These are phyloP conservation scores for Claviceps sp. DNA, from an alignment of 2,329 filamentous ascomycete species.

Conservation along the genomic window DNA sequence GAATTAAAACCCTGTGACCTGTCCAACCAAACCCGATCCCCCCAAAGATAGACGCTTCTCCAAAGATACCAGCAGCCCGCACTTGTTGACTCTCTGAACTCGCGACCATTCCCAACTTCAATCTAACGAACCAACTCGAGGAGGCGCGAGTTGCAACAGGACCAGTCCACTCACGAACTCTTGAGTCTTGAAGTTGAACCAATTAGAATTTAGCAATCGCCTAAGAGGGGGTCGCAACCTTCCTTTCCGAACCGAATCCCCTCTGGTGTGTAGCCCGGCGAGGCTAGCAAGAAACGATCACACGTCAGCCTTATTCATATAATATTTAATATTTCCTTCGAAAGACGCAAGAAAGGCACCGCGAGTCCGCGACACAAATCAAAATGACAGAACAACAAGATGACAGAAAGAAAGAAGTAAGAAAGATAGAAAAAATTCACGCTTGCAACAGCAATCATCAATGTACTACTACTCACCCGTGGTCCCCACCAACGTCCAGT, in stretches of 20 bases:
- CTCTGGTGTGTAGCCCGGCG: background rate
- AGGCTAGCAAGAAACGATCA: background rate
- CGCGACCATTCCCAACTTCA: too few relatives aligned
- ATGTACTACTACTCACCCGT: slow-evolving; percentile 6
- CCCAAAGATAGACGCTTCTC: too few relatives aligned
- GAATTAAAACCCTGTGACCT: too few relatives aligned
- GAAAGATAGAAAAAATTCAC: background rate
- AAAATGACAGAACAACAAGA: background rate
- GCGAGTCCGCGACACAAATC: background rate
- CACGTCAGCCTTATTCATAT: background rate
- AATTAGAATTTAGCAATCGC: background rate
- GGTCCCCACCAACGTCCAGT: slow-evolving; percentile 33
- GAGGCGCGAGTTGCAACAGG: too few relatives aligned
- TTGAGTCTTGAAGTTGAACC: too few relatives aligned
- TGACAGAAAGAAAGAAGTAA: background rate
- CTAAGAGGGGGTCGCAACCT: background rate
- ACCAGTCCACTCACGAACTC: too few relatives aligned
- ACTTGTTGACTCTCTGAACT: too few relatives aligned
- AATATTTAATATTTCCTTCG: too few relatives aligned
- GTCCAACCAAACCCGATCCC: too few relatives aligned
- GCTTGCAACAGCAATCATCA: background rate
- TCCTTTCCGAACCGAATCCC: background rate
- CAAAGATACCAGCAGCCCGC: too few relatives aligned
- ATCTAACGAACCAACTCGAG: too few relatives aligned
- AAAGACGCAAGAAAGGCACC: too few relatives aligned